phyloP scores from a whole-genome alignment of 495 filamentous ascomycete genomes.

The Aspergillus bridgeri region DNA sequence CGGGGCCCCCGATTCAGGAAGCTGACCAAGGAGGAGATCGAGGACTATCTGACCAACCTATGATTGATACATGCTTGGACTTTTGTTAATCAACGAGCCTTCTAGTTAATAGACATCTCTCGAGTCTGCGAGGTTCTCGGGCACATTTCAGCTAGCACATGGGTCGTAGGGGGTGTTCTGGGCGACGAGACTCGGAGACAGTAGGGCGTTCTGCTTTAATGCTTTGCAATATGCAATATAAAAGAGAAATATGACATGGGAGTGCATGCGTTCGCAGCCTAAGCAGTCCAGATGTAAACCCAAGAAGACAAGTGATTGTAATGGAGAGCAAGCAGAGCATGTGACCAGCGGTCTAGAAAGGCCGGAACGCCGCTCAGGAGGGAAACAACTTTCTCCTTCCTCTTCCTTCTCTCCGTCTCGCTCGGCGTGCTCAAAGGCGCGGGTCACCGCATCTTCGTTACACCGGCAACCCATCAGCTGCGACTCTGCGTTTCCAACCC shows the following conservation, averaged over 20 bases:
- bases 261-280: not conserved
- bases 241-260: not conserved
- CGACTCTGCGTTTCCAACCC: not conserved
- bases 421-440: not conserved
- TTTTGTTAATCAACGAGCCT: constrained; percentile 14
- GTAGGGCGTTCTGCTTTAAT: not conserved
- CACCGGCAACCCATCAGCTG: not conserved
- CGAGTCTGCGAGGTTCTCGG: constrained; percentile 24
- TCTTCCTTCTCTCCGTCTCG: not conserved
- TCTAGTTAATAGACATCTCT: constrained; percentile 27
- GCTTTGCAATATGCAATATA: not conserved
- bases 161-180: not conserved
- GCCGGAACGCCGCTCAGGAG: not conserved
- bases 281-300: too few relatives aligned
- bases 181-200: too few relatives aligned
- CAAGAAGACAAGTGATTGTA: too few relatives aligned
- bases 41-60: constrained; percentile 97
- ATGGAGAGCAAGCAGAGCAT: not conserved
- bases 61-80: constrained; percentile 34
- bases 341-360: not conserved
- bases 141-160: constrained; percentile 2
- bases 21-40: constrained; percentile 94
- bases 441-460: not conserved
- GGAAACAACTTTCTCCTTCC: not conserved
- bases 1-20: constrained; percentile 92